Evolutionary conservation across 2,329 filamentous ascomycete species (phyloP), one percentile per base, ranked within the genome.

Genomic region (Hymenotorrendiella dingleyae): DNA sequence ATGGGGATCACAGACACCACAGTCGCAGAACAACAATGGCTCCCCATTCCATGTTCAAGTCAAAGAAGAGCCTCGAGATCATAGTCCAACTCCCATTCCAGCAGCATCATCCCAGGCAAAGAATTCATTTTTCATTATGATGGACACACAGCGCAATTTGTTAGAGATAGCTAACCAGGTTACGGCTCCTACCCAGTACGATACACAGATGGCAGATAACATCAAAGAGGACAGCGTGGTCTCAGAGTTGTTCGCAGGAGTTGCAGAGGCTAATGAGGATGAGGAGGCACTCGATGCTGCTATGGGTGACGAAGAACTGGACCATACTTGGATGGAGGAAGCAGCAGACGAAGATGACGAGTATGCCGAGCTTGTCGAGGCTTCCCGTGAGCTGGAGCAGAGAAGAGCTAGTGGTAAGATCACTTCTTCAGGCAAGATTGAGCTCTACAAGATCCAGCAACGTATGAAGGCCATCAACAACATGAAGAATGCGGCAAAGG

Each of bases 241-340:
- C 27, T 29, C 27, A 10, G 9, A 29, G 4, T 29, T 10, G 4
- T 4, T n/a, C n/a, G n/a, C n/a, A n/a, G n/a, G n/a, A n/a, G 11
- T 4, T 34, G 19, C 17, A 20, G 12, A 3, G 5, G 32, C 32
- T n/a, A 5, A 10, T 3, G 19, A 11, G 12, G 8, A 4, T 6
- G 6, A 2, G 2, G 20, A n/a, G 7, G 10, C 10, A 7, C 7
- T 20, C 17, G 42, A 53, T 7, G 22, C 33, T 19, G 49, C 38
- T 14, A 43, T 46, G 34, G 10, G 22, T 17, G 28, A 26, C 16
- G 32, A 7, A 4, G 36, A 44, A 0, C 49, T 53, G 30, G 48
- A 54, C 30, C 20, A 46, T 9, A 36, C 26, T 5, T 55, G 53
- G 54, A 54, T 53, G 51, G 14, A 53, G 8, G 48, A 49, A 1